Conservation (phyloP, 164 flowering plant genomes). For the Aristolochia californica region DNA sequence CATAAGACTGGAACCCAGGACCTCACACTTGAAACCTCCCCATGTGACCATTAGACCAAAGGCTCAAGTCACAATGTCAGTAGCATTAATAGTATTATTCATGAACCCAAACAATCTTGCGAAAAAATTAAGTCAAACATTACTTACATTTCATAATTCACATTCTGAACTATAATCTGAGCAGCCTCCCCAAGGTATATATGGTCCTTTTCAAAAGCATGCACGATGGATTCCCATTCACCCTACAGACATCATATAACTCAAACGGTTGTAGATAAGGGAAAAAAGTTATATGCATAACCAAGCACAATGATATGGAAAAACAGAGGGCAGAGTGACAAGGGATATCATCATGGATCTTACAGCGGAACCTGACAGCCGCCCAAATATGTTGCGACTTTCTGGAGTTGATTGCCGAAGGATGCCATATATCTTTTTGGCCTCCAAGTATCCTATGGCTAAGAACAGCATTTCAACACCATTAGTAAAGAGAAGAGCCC, state of each 20-base stretch:
- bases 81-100: too few species aligned
- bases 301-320: neutral
- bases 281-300: neutral
- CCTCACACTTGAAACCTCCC: too few species aligned
- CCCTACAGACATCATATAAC: constrained; percentile 40
- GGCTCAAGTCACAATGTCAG: too few species aligned
- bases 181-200: constrained; percentile 96
- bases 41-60: too few species aligned
- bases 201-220: constrained; percentile 79
- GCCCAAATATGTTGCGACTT: constrained; percentile 89
- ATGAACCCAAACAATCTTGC: neutral
- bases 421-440: constrained; percentile 72
- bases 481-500: neutral
- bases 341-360: constrained; percentile 17
- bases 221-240: constrained; percentile 84
- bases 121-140: neutral
- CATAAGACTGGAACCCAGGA: too few species aligned
- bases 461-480: constrained; percentile 8
- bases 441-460: constrained; percentile 86
- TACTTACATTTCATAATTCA: constrained; percentile 88
- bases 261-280: constrained; percentile 4
- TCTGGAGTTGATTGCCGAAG: constrained; percentile 66
- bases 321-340: neutral
- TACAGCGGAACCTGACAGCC: constrained; percentile 93
- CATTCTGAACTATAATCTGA: constrained; percentile 86